Percentiles rank a stretch among this genome's conserved stretches.
phyloP scores from a whole-genome alignment of 352 stramenopile genomes.

The Globisporangium barbulae region DNA sequence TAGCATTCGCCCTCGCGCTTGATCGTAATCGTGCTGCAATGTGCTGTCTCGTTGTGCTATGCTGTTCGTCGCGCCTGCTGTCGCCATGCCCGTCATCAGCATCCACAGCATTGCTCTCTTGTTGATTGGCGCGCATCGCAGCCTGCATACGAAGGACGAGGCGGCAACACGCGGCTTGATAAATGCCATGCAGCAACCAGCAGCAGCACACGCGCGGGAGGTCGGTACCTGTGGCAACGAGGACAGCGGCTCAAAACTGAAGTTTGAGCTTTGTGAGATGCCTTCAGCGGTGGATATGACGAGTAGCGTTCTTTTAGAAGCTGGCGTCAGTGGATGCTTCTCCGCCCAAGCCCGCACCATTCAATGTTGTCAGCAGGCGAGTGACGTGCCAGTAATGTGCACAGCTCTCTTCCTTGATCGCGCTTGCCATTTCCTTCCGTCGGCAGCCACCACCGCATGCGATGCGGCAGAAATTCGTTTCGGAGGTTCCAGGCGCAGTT shows the following conservation, averaged over 20 bases:
- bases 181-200: background rate
- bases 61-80: background rate
- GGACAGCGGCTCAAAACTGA: background rate
- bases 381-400: background rate
- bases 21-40: background rate
- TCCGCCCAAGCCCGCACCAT: background rate
- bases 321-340: background rate
- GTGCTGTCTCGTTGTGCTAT: background rate
- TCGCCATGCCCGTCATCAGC: background rate
- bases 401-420: background rate
- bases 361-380: background rate
- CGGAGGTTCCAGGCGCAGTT: background rate
- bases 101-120: background rate
- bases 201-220: background rate
- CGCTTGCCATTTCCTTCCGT: background rate
- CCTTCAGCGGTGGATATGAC: background rate
- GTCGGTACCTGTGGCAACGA: background rate
- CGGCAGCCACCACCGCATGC: background rate
- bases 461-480: background rate
- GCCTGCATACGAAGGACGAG: background rate
- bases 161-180: background rate
- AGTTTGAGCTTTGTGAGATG: background rate
- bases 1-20: background rate
- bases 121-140: constrained; percentile 6
- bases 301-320: background rate